Base-by-base conservation (phyloP, 768 basidiomycete genomes). In the Mrakia gelida region DNA sequence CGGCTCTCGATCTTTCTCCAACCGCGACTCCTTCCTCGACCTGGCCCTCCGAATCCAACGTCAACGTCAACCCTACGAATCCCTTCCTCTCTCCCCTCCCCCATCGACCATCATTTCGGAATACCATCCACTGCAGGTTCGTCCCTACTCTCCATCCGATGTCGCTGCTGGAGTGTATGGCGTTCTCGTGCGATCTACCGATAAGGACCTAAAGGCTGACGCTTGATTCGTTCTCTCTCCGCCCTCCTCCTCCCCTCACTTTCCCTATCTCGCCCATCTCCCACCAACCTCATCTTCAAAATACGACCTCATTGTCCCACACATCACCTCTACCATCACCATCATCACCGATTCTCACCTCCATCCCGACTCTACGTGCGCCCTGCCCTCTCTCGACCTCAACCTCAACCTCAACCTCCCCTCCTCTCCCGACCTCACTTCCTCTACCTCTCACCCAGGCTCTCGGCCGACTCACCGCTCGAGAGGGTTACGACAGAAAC, bases 221-320 rank as follows among this genome's bases (percentile, higher is more conserved):
- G 92, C 81, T 91, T 93, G 84, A 90, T 94, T 80, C 93, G 93
- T 85, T 92, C 92, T n/a, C n/a, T n/a, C n/a, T n/a, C n/a, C n/a
- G n/a, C n/a, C n/a, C n/a, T n/a, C n/a, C n/a, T 76, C 92, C 93
- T 86, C 92, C 93, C 80, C 92, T 93, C 3, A 30, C 54, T 56
- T 45, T 49, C 67, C 61, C 26, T 49, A 10, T 43, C 49, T 41
- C 52, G 30, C 38, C n/a, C 49, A 61, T 32, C 52, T 34, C 8
- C 41, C 26, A 21, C 11, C 63, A 61, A 59, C 21, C n/a, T 43
- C 45, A n/a, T 79, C 75, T 52, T 67, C 28, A 41, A 59, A 77
- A 63, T 61, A 32, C 43, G 18, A 18, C 23, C 10, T 15, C 63
- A 34, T 43, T 56, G n/a, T 49, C 45, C 32, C 3, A 61, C 7